Evolutionary conservation across 2,329 filamentous ascomycete species (phyloP), one percentile per base, ranked within the genome.

Genomic region (Aspergillus quadrilineatus): DNA sequence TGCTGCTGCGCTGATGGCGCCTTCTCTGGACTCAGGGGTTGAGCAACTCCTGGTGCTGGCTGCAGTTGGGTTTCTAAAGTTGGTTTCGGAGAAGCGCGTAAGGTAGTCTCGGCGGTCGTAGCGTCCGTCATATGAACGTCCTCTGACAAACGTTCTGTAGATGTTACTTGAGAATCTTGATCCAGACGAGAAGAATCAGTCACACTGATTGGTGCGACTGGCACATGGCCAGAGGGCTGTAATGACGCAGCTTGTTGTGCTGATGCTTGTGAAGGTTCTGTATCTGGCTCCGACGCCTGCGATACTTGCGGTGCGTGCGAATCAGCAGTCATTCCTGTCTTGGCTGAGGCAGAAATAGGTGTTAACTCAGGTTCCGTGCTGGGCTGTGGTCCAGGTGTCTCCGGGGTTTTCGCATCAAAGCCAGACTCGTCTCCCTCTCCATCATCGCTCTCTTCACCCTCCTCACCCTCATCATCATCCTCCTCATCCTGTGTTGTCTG

Each of bases 371-470:
- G 58, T 37, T 66, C 63, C 46, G 64, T 48, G 41, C 58, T 62
- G 39, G 63, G 64, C 62, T 73, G 56, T 63, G 69, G 59, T 65
- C 72, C 52, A 60, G 67, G 64, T 50, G 70, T 65, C 60, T 72
- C 71, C 36, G 78, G 75, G 6, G 78, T 77, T 50, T 77, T 77
- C n/a, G 76, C 75, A 39, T 75, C 68, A 29, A 75, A 65, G 47
- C 73, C 77, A 30, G 77, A 78, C 61, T 79, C 79, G 32, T 80
- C 80, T n/a, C 77, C 80, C 44, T 81, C 58, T 28, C 52, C 79
- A 4, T 77, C 80, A 2, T 78, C 77, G 17, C 73, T 75, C 22
- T 82, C 81, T 3, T 82, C 77, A 28, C 74, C 76, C 1, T 78
- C 75, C 3, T 77, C 75, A 1, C 69, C 73, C 4, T 77, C 75